These are phyloP conservation scores for Trametes coccinea DNA, from an alignment of 768 basidiomycete species.

Conservation along the genomic window DNA sequence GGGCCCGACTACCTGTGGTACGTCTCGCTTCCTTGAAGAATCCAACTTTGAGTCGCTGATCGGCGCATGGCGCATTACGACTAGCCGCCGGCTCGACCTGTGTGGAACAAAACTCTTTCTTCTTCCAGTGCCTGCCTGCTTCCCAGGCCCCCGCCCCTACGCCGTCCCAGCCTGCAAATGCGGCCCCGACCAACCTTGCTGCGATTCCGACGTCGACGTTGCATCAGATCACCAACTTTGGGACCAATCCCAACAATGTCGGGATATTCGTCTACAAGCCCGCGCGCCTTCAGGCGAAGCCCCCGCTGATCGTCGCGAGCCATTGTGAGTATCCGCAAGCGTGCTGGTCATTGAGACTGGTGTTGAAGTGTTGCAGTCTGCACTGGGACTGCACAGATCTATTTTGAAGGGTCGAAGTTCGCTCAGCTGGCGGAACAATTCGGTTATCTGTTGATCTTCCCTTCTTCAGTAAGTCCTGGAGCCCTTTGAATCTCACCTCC, in stretches of 20 bases:
- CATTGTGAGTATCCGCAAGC: slow-evolving; percentile 31
- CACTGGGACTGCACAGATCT: slow-evolving; percentile 49
- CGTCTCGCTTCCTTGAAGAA: background rate
- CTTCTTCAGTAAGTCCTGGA: slow-evolving; percentile 21
- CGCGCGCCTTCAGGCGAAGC: slow-evolving; percentile 28
- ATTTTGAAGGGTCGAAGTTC: slow-evolving; percentile 49
- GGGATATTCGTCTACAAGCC: slow-evolving; percentile 44
- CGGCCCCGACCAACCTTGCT: slow-evolving; percentile 10
- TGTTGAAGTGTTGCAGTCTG: slow-evolving; percentile 29
- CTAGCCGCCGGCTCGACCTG: slow-evolving; percentile 40
- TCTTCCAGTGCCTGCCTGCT: slow-evolving; percentile 5
- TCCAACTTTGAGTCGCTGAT: no score
- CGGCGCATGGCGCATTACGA: background rate
- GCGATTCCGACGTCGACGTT: slow-evolving; percentile 24
- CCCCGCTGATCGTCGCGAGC: slow-evolving; percentile 47
- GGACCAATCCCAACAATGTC: slow-evolving; percentile 54
- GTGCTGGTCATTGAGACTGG: background rate
- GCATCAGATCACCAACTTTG: slow-evolving; percentile 45
- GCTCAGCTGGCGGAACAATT: slow-evolving; percentile 48
- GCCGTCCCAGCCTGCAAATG: background rate
- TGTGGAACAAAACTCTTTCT: slow-evolving; percentile 9
- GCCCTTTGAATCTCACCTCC: no score
- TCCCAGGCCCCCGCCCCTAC: background rate
- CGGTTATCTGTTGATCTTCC: slow-evolving; percentile 51
- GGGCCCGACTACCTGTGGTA: slow-evolving; percentile 19